Conservation (phyloP, 148 eudicot genomes). For the Polygonum maritimum region DNA sequence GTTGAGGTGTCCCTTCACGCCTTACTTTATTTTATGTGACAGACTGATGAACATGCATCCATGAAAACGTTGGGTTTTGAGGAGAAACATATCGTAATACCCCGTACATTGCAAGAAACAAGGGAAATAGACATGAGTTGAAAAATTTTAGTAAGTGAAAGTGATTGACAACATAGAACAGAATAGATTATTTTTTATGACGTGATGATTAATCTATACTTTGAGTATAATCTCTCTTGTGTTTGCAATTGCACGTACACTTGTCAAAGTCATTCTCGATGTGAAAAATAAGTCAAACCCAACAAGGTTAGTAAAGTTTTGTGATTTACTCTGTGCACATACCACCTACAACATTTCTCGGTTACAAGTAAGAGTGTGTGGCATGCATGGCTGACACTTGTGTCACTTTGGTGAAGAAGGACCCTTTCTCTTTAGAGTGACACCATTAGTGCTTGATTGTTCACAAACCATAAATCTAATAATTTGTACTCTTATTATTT, state of each 20-base stretch:
- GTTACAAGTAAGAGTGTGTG: too few species aligned
- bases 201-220: not conserved
- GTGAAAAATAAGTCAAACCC: not conserved
- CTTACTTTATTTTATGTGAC: not conserved
- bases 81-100: not conserved
- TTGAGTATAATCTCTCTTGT: not conserved
- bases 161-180: not conserved
- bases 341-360: not conserved
- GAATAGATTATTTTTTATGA: not conserved
- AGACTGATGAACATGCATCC: too few species aligned
- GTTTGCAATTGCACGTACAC: not conserved
- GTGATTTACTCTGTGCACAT: not conserved
- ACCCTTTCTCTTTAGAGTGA: too few species aligned
- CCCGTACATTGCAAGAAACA: not conserved
- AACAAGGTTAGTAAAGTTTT: not conserved
- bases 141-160: not conserved
- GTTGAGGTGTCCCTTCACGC: slow-evolving; percentile 6
- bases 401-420: too few species aligned
- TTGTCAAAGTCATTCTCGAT: not conserved
- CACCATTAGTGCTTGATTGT: too few species aligned
- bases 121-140: not conserved
- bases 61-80: slow-evolving; percentile 1
- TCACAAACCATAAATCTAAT: too few species aligned
- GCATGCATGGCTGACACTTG: too few species aligned
- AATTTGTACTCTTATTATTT: too few species aligned